Evolutionary conservation across 2,329 filamentous ascomycete species (phyloP).

Genomic region (Alternaria ethzedia): DNA sequence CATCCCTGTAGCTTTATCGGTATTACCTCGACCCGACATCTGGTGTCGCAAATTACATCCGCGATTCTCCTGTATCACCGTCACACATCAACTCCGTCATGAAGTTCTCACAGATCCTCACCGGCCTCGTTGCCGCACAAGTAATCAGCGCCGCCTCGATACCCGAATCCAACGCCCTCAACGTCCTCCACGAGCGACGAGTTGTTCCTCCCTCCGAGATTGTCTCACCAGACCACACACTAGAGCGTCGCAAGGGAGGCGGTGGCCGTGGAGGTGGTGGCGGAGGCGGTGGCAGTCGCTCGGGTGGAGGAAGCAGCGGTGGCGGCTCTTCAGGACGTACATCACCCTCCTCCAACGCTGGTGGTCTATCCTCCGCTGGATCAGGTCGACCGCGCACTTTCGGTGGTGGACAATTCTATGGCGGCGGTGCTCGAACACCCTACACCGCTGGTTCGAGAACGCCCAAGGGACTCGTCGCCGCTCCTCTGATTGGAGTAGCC

Average conservation of each 20-base stretch:
- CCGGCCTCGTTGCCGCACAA: constrained; percentile 31
- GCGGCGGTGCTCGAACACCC: constrained; percentile 64
- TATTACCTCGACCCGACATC: neutral
- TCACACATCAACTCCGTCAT: constrained; percentile 24
- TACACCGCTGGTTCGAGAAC: constrained; percentile 63
- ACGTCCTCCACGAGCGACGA: constrained; percentile 25
- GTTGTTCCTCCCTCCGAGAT: constrained; percentile 24
- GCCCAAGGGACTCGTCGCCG: constrained; percentile 60
- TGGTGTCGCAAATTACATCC: constrained; percentile 8
- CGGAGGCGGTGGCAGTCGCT: constrained; percentile 26
- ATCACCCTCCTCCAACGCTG: constrained; percentile 35
- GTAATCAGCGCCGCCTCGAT: constrained; percentile 35
- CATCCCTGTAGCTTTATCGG: neutral
- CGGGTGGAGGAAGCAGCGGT: constrained; percentile 10
- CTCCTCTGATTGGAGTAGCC: constrained; percentile 38
- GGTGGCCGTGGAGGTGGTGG: constrained; percentile 43
- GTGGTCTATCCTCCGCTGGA: constrained; percentile 60
- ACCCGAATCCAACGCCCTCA: constrained; percentile 34
- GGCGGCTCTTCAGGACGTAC: constrained; percentile 22
- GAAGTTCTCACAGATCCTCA: constrained; percentile 33
- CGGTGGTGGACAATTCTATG: constrained; percentile 70
- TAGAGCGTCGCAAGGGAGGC: constrained; percentile 49
- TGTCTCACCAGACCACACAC: constrained; percentile 39
- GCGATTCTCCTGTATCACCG: neutral
- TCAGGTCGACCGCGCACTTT: constrained; percentile 64